Evolutionary conservation across 805 yeast genomes (phyloP).

Genomic region (Candida tammaniensis): DNA sequence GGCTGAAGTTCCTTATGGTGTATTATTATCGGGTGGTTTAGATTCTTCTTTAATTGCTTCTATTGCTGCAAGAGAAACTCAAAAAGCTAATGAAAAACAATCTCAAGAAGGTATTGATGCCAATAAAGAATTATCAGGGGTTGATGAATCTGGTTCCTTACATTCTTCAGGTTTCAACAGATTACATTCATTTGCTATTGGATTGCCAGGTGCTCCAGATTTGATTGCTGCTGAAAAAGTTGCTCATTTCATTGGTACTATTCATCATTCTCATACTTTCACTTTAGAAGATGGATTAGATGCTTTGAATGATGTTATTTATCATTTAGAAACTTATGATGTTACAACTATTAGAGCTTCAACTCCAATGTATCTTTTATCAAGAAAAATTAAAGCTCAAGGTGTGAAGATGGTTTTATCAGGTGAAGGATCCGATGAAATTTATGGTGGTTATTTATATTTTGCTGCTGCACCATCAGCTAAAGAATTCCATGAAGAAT

Average conservation of each 20-base stretch:
- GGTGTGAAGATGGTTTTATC: constrained; percentile 99
- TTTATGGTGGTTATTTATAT: constrained; percentile 97
- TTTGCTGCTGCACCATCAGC: constrained; percentile 96
- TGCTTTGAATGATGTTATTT: constrained; percentile 89
- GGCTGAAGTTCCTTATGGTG: constrained; percentile 99
- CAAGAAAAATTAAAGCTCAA: constrained; percentile 97
- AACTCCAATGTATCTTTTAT: constrained; percentile 95
- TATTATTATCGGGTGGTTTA: constrained; percentile 92
- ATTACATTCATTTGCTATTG: constrained; percentile 95
- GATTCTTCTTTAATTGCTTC: constrained; percentile 96
- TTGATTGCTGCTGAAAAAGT: constrained; percentile 93
- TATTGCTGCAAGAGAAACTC: constrained; percentile 95
- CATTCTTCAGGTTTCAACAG: constrained; percentile 71
- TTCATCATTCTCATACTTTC: constrained; percentile 97
- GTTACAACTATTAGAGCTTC: constrained; percentile 99
- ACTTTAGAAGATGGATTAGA: constrained; percentile 96
- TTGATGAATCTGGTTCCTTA: constrained; percentile 83
- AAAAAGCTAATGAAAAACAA: constrained; percentile 53
- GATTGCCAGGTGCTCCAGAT: constrained; percentile 98
- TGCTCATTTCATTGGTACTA: constrained; percentile 92
- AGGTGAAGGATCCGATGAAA: constrained; percentile 99
- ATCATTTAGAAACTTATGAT: constrained; percentile 95
- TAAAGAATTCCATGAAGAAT: constrained; percentile 90
- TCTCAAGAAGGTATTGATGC: constrained; percentile 53
- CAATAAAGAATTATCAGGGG: constrained; percentile 78